A percentile compares a stretch with the other conserved stretches of the same genome.
Conservation (phyloP, 352 stramenopile genomes). For the Phytophthora sansomeana region DNA sequence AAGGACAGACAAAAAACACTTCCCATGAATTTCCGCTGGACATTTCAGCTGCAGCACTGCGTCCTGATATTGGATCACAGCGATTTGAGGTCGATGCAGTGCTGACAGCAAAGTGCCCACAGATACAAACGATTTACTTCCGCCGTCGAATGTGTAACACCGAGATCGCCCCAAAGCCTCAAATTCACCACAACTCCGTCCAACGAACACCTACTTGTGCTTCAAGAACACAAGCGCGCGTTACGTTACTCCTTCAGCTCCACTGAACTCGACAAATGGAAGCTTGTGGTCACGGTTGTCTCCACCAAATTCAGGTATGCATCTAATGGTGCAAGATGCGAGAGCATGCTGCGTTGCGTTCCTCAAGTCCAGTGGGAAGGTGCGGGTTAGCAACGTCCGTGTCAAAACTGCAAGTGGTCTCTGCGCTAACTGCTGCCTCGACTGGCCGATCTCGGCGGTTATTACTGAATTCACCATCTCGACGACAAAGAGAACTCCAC, state of each 20-base stretch:
- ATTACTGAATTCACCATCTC: conserved; percentile 37
- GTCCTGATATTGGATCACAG: neutral
- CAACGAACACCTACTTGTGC: conserved; percentile 7
- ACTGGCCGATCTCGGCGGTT: conserved; percentile 16
- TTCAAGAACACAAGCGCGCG: conserved; percentile 15
- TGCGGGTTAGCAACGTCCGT: conserved; percentile 16
- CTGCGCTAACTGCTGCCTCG: conserved; percentile 12
- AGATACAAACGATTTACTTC: conserved; percentile 2
- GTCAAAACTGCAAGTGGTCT: conserved; percentile 18
- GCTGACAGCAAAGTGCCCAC: neutral
- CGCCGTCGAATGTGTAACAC: conserved; percentile 31
- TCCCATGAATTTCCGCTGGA: conserved; percentile 16
- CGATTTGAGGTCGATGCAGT: neutral
- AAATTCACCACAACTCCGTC: conserved; percentile 21
- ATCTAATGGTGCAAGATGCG: conserved; percentile 8
- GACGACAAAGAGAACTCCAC: conserved; percentile 12
- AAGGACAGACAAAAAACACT: conserved; percentile 1
- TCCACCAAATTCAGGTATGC: conserved; percentile 14
- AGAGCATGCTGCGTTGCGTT: conserved; percentile 21
- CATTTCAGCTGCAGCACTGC: conserved; percentile 17
- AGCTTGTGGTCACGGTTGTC: conserved; percentile 19
- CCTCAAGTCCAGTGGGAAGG: conserved; percentile 20
- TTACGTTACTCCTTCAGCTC: conserved; percentile 31
- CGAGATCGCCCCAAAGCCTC: neutral
- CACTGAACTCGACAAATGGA: conserved; percentile 25